Conservation (phyloP, 306 rosid species). For the Bauhinia variegata region DNA sequence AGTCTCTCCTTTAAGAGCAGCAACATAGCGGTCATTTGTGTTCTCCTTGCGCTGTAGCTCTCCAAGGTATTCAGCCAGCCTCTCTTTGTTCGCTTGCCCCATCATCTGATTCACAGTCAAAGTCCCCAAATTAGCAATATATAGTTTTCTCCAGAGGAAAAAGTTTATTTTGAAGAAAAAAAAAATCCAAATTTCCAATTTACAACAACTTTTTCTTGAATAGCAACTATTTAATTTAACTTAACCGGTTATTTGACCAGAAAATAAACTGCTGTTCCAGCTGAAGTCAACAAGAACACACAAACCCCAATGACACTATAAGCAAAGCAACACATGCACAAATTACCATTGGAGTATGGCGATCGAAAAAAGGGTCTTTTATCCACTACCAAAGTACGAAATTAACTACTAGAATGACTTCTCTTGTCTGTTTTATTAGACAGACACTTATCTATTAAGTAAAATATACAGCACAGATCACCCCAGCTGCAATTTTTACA, state of each 20-base stretch:
- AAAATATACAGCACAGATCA: no score
- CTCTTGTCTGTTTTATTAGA: no score
- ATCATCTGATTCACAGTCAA: conserved; percentile 61
- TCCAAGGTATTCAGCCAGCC: conserved; percentile 81
- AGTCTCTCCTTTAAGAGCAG: conserved; percentile 84
- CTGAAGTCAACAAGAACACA: background rate
- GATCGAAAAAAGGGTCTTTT: no score
- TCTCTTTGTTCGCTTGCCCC: conserved; percentile 79
- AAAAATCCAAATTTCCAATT: background rate
- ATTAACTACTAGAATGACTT: no score
- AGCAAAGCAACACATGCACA: background rate
- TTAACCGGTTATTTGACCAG: conserved; percentile 3
- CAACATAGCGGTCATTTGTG: conserved; percentile 87
- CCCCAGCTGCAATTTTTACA: no score
- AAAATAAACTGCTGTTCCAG: background rate
- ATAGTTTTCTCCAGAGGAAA: conserved; percentile 5
- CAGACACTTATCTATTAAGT: no score
- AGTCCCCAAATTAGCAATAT: conserved; percentile 11
- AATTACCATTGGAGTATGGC: no score
- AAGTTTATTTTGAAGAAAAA: conserved; percentile 15
- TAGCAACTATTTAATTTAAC: conserved; percentile 5
- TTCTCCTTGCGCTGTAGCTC: conserved; percentile 87
- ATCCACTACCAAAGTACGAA: no score
- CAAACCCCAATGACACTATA: no score
- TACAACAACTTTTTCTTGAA: no score